Evolutionary conservation across 495 filamentous ascomycete genomes (phyloP).

Genomic region (Astrocystis sublimbata): DNA sequence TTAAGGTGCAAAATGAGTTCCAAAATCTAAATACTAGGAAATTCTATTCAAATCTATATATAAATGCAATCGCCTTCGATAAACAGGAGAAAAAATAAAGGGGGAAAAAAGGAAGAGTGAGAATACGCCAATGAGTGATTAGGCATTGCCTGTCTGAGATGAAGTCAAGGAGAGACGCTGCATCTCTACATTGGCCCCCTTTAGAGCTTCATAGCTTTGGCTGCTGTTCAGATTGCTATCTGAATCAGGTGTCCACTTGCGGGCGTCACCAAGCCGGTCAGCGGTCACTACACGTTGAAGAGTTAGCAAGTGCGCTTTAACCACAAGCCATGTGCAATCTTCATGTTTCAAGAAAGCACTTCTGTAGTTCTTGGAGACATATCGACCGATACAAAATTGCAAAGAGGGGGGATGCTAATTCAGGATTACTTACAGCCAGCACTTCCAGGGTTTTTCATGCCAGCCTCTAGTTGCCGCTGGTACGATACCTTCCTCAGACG

Average conservation of each 20-base stretch:
- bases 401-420: too few relatives aligned
- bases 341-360: background rate
- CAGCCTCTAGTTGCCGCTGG: slow-evolving; percentile 52
- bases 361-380: too few relatives aligned
- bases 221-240: background rate
- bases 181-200: background rate
- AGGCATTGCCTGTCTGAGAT: too few relatives aligned
- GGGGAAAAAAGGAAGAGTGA: too few relatives aligned
- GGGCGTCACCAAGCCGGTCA: slow-evolving; percentile 48
- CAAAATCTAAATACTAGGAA: too few relatives aligned
- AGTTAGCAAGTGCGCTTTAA: background rate
- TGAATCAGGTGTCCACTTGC: slow-evolving; percentile 26
- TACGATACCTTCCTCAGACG: slow-evolving; percentile 52
- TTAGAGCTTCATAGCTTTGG: background rate
- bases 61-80: too few relatives aligned
- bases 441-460: slow-evolving; percentile 48
- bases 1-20: too few relatives aligned
- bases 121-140: too few relatives aligned
- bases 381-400: too few relatives aligned
- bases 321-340: background rate
- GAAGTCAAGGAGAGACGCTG: background rate
- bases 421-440: slow-evolving; percentile 36
- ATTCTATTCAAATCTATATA: too few relatives aligned
- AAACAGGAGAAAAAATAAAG: too few relatives aligned
- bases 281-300: slow-evolving; percentile 29